These are phyloP conservation scores for Drechslerella dactyloides DNA, from an alignment of 2,329 filamentous ascomycete species.

Conservation along the genomic window DNA sequence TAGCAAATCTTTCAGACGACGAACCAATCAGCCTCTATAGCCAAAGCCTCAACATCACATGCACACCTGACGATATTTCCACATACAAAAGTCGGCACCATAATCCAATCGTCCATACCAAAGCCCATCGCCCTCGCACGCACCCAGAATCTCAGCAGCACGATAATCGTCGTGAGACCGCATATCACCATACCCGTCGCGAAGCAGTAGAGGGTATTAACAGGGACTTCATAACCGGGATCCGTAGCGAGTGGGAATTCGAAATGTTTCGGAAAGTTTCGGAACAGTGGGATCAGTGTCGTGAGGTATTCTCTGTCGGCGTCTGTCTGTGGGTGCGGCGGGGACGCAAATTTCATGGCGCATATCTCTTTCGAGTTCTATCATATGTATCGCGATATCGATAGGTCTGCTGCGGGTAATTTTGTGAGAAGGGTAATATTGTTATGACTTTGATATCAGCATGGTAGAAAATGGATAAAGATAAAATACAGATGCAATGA, in stretches of 20 bases:
- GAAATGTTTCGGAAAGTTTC: conserved; percentile 26
- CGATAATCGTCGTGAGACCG: conserved; percentile 20
- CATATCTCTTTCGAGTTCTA: no score
- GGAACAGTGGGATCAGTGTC: conserved; percentile 21
- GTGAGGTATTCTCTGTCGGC: conserved; percentile 37
- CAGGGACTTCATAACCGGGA: conserved; percentile 20
- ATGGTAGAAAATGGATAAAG: no score
- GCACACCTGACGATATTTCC: not conserved
- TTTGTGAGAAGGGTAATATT: no score
- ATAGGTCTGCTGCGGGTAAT: no score
- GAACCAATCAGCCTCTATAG: not conserved
- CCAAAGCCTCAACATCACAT: not conserved
- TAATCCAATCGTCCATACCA: conserved; percentile 41
- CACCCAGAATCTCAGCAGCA: conserved; percentile 30
- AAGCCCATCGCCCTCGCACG: conserved; percentile 3
- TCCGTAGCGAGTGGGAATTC: conserved; percentile 27
- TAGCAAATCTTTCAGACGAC: conserved; percentile 20
- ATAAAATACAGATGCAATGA: no score
- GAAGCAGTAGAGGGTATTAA: conserved; percentile 31
- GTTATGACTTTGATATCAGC: no score
- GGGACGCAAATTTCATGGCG: not conserved
- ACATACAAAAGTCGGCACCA: conserved; percentile 40
- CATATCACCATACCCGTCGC: conserved; percentile 24
- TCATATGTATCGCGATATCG: no score
- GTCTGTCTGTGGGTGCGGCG: conserved; percentile 36